Evolutionary conservation across 83 land plant genomes (phyloP).

Genomic region (Picea mariana): DNA sequence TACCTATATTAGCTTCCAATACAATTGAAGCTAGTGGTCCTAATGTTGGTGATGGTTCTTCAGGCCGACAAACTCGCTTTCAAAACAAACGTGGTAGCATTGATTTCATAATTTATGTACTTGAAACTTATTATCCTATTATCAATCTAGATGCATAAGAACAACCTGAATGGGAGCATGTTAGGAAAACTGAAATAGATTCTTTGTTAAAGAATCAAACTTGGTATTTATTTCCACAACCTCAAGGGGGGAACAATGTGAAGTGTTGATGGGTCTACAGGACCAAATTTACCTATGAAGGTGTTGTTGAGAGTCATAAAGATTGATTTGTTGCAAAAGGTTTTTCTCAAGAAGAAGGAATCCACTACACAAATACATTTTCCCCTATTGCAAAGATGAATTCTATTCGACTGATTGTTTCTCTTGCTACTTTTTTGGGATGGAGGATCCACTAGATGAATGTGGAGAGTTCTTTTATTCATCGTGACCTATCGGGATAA

Average conservation of each 20-base stretch:
- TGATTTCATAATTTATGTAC: no score
- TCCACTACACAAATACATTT: not conserved
- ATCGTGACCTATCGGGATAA: not conserved
- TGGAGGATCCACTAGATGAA: not conserved
- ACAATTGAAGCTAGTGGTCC: no score
- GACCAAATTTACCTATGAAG: not conserved
- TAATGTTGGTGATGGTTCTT: no score
- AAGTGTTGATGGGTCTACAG: not conserved
- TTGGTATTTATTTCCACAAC: not conserved
- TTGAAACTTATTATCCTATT: not conserved
- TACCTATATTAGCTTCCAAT: no score
- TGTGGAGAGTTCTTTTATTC: not conserved
- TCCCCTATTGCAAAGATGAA: not conserved
- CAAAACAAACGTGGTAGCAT: no score
- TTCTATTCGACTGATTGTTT: not conserved
- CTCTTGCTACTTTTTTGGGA: not conserved
- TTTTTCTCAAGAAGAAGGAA: not conserved
- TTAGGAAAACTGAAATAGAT: not conserved
- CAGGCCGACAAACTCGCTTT: no score
- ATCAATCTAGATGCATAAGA: not conserved
- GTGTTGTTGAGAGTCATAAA: not conserved
- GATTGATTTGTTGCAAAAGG: not conserved
- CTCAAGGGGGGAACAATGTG: not conserved
- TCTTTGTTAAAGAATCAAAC: not conserved
- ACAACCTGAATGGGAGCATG: not conserved